phyloP scores from a whole-genome alignment of 2,329 filamentous ascomycete species.

The Didymella glomerata region DNA sequence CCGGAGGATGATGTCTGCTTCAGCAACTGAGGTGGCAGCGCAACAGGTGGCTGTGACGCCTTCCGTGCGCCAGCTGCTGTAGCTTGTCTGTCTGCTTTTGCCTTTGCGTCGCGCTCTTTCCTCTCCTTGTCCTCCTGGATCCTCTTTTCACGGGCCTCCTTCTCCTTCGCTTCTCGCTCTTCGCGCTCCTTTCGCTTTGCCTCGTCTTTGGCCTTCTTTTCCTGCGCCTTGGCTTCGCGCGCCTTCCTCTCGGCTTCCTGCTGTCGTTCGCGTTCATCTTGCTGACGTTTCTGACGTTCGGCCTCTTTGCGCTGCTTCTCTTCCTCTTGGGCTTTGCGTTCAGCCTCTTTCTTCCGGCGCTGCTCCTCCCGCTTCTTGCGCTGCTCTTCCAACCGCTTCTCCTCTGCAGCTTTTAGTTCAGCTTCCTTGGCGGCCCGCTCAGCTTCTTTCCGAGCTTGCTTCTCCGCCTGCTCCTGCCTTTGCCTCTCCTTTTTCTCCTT shows the following conservation, averaged over 20 bases:
- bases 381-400: conserved; percentile 81
- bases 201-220: conserved; percentile 78
- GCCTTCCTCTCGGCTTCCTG: conserved; percentile 85
- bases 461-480: conserved; percentile 88
- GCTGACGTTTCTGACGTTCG: conserved; percentile 78
- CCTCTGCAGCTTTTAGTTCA: conserved; percentile 76
- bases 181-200: conserved; percentile 80
- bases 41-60: conserved; percentile 55
- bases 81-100: conserved; percentile 52
- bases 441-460: conserved; percentile 85
- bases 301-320: conserved; percentile 84
- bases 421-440: conserved; percentile 90
- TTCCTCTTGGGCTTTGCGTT: conserved; percentile 89
- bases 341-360: conserved; percentile 87
- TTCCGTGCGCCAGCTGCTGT: conserved; percentile 40
- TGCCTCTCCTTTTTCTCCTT: conserved; percentile 93
- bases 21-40: conserved; percentile 62
- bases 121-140: conserved; percentile 65
- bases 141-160: conserved; percentile 75
- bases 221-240: conserved; percentile 78
- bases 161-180: conserved; percentile 69
- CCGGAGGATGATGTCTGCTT: conserved; percentile 60
- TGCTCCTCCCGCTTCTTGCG: conserved; percentile 86
- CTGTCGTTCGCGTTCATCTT: conserved; percentile 86
- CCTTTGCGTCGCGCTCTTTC: conserved; percentile 67